Base-by-base conservation (phyloP, 768 basidiomycete genomes). In the Crucibulum laeve region DNA sequence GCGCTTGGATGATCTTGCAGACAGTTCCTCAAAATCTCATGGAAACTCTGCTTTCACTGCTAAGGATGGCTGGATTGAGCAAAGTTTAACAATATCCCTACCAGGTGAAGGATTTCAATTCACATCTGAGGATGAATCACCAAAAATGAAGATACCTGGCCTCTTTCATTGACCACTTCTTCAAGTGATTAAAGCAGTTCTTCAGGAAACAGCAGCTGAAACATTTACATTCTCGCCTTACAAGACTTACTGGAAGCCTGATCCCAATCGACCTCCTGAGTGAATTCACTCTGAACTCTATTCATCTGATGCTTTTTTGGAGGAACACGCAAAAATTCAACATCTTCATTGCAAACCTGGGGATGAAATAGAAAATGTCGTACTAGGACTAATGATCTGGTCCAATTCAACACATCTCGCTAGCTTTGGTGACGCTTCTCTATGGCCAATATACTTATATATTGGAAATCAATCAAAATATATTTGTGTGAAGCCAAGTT, bases 131-230 rank as follows among this genome's bases (percentile, higher is more conserved):
- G 35, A 7, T 11, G 7, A 8, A 10, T 7, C 35, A 8, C 35
- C 35, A 6, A 8, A 10, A 6, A 10, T 36, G 7, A 36, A 8
- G 8, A 17, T 36, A 6, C 18, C 35, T 36, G 35, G 18, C 6
- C 22, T 56, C 2, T 49, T 34, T 22, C 43, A 56, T 38, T 32
- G 47, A 19, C 8, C 8, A 10, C 8, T 30, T 11, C 17, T 47
- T 4, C 40, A 48, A 8, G 43, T 53, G 13, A 40, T 55, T 25
- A 48, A 45, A 23, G 30, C 34, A 1, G 51, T 49, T 10, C 45
- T 50, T 17, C 14, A 23, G 7, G 54, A 55, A 38, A 35, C 25
- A n/a, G 23, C 39, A 5, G 45, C 45, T 3, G 11, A 40, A 25
- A 8, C 5, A 6, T 46, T 28, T 33, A 38, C 40, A 13, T n/a